A percentile compares a stretch with the other conserved stretches of the same genome.
phyloP scores from a whole-genome alignment of 768 basidiomycete genomes.

The Tricholoma sp. region DNA sequence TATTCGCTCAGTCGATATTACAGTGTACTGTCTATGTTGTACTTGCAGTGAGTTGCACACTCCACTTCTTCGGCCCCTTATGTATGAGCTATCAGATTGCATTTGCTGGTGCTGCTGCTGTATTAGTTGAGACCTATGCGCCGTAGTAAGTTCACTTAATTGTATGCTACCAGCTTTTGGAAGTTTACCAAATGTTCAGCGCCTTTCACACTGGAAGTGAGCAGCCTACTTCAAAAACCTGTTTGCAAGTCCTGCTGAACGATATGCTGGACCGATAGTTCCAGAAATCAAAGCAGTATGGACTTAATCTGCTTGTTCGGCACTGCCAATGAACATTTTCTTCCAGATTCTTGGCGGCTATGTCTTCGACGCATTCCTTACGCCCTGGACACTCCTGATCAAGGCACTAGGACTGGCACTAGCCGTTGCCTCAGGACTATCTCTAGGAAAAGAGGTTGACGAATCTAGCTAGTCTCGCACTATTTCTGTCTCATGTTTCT shows the following conservation, averaged over 20 bases:
- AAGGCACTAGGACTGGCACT: conserved; percentile 82
- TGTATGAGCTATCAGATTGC: conserved; percentile 35
- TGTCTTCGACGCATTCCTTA: conserved; percentile 83
- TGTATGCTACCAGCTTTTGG: neutral
- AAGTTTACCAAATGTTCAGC: conserved; percentile 25
- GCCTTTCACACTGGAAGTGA: conserved; percentile 79
- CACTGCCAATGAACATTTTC: neutral
- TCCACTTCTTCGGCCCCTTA: neutral
- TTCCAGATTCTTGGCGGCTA: conserved; percentile 77
- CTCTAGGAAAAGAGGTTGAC: conserved; percentile 75
- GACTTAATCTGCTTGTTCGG: neutral
- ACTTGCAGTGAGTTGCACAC: conserved; percentile 46
- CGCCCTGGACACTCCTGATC: conserved; percentile 80
- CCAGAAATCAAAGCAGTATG: conserved; percentile 77
- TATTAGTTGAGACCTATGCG: conserved; percentile 61
- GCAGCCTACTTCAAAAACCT: conserved; percentile 19
- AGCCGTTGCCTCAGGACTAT: conserved; percentile 80
- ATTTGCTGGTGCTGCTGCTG: conserved; percentile 60
- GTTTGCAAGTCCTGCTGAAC: neutral
- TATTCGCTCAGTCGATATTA: conserved; percentile 56
- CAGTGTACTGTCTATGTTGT: conserved; percentile 62
- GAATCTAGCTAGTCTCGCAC: conserved; percentile 13
- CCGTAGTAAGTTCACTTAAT: conserved; percentile 49
- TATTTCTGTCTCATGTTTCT: neutral
- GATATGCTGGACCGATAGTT: conserved; percentile 32